Evolutionary conservation across 805 yeast species (phyloP), one percentile per base, ranked within the genome.

Genomic region (Zygosaccharomyces siamensis): DNA sequence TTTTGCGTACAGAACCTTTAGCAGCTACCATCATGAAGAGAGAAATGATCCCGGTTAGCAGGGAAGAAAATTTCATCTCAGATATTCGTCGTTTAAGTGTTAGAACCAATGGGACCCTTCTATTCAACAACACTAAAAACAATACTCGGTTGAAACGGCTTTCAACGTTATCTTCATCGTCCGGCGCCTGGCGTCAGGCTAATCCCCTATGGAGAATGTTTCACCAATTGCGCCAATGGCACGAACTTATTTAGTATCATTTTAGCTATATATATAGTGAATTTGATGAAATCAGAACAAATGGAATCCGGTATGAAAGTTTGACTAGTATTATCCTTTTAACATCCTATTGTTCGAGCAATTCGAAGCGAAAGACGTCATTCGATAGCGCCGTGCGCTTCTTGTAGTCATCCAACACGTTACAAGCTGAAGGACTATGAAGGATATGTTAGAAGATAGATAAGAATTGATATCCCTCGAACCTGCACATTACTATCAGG

Each of bases 61-160:
- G 39, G 4, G 48, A 48, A 5, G 43, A 33, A 11, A 44, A 44
- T 26, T 51, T 51, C 24, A 40, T 51, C 26, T 42, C 49, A 6
- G 48, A 51, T 31, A 28, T 37, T 11, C 43, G 48, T 20, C 46
- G 40, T 10, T n/a, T 43, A 27, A 39, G 30, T n/a, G 20, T 35
- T 16, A 30, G 33, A 16, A 40, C 46, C 14, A 47, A 45, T 31
- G 49, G 36, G 27, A 51, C 54, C n/a, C 20, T 43, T 5, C n/a
- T 35, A 11, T 24, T 45, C 27, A 48, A 51, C 44, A 39, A 31
- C 4, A 47, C 51, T 8, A 23, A n/a, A 12, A 37, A 35, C 24
- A 37, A 41, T 26, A 39, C 43, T 24, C 30, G 44, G 37, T 18
- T 18, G 8, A 14, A 11, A n/a, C 36, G 30, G 28, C 18, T n/a